A percentile compares a stretch with the other conserved stretches of the same genome.
phyloP scores from a whole-genome alignment of 345 rosid species.

The Diplotaxis tenuifolia region DNA sequence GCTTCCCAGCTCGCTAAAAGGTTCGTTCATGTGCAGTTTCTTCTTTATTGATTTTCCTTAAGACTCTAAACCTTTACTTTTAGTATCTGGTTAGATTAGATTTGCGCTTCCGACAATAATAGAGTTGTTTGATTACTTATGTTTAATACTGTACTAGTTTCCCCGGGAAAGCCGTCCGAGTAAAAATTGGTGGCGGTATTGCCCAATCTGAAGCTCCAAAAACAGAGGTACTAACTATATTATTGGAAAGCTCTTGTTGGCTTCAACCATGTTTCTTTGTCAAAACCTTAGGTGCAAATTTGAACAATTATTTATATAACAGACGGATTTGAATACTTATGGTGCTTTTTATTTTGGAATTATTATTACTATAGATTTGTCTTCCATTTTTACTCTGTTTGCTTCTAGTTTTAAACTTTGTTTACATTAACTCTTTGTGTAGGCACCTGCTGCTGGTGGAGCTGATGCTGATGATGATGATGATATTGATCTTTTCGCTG shows the following conservation, averaged over 20 bases:
- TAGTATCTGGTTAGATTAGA: background rate
- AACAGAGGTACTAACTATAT: constrained; percentile 23
- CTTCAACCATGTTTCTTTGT: background rate
- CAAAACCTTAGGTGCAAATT: background rate
- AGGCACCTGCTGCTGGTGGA: constrained; percentile 2
- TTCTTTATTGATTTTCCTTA: background rate
- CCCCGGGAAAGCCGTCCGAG: constrained; percentile 76
- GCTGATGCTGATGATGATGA: constrained; percentile 55
- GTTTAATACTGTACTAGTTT: constrained; percentile 42
- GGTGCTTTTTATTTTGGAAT: background rate
- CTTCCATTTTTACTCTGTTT: too few relatives aligned
- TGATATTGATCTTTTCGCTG: constrained; percentile 84
- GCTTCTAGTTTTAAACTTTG: background rate
- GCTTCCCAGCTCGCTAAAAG: constrained; percentile 59
- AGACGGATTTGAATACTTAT: background rate
- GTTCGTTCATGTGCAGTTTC: constrained; percentile 31
- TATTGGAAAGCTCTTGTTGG: background rate
- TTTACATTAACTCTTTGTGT: background rate
- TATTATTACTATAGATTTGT: too few relatives aligned
- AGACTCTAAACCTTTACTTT: background rate
- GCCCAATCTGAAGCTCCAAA: constrained; percentile 35
- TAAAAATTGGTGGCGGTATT: constrained; percentile 51
- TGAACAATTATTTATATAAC: background rate
- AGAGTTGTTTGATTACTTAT: background rate
- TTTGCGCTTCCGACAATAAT: background rate